A percentile compares a stretch with the other conserved stretches of the same genome.
phyloP scores from a whole-genome alignment of 2,329 filamentous ascomycete genomes.

The Exophiala alcalophila region DNA sequence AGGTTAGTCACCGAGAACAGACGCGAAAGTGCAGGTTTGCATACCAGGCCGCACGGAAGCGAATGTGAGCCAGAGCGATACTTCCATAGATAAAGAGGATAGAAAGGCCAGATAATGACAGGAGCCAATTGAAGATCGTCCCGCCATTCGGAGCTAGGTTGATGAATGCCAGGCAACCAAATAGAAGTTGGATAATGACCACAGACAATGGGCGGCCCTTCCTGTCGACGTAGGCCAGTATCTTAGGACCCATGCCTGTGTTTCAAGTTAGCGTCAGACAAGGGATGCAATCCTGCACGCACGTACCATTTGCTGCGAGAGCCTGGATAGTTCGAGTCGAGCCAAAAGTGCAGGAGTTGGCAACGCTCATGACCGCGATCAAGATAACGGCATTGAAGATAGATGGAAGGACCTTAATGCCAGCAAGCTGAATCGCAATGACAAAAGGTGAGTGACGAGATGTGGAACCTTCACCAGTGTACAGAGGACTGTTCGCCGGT shows the following conservation, averaged over 20 bases:
- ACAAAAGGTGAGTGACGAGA: constrained; percentile 84
- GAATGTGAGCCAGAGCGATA: constrained; percentile 62
- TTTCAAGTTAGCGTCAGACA: constrained; percentile 8
- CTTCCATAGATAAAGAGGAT: constrained; percentile 68
- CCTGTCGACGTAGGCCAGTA: constrained; percentile 77
- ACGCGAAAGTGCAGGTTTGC: constrained; percentile 5
- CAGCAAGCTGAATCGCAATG: constrained; percentile 81
- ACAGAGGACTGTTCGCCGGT: constrained; percentile 47
- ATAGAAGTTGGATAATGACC: constrained; percentile 62
- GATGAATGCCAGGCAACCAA: constrained; percentile 78
- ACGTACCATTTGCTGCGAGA: constrained; percentile 53
- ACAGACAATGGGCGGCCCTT: constrained; percentile 75
- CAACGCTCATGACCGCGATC: constrained; percentile 83
- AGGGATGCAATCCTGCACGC: constrained; percentile 2
- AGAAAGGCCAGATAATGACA: constrained; percentile 69
- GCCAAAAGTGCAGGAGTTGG: constrained; percentile 87
- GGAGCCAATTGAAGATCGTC: constrained; percentile 73
- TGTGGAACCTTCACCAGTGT: constrained; percentile 61
- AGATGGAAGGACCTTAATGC: constrained; percentile 75
- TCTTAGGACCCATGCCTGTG: constrained; percentile 66
- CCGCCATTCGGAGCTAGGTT: constrained; percentile 49
- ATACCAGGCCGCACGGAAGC: constrained; percentile 75
- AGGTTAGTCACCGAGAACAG: constrained; percentile 8
- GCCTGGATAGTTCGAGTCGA: constrained; percentile 87
- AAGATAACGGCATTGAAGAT: constrained; percentile 96